Evolutionary conservation across 129 eudicot species (phyloP), one percentile per base, ranked within the genome.

Genomic region (Pulicaria dysenterica): DNA sequence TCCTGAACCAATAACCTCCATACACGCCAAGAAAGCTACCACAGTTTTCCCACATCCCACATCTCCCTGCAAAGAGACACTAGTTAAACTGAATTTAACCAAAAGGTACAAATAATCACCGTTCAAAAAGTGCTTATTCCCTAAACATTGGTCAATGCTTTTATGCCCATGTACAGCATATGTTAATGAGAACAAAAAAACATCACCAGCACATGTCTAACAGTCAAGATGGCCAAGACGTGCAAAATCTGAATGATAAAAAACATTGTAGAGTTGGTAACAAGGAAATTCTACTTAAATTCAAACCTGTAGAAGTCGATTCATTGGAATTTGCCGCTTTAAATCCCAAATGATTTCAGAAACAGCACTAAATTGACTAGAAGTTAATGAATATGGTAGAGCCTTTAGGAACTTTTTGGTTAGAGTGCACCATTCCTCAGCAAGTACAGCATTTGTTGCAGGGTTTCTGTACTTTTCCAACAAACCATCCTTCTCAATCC

Each of bases 11-110:
- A 94, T 81, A 57, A 95, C 99, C 75, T 95, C 99, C 97, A 95
- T 86, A 83, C 99, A 95, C 4, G 94, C 97, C 85, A 95, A 86
- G 83, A 90, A 90, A 56, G 99, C 97, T 39, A 95, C 99, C 75
- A 88, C 91, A 51, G 99, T 95, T 82, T 95, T 95, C 44, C 99
- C 99, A 80, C 99, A 95, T 58, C 99, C 99, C 79, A 95, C 99
- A 83, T 95, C 99, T 77, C 97, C 99, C 99, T 95, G 88, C 48
- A 46, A 72, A 78, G 47, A 77, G 44, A 51, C 48, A 39, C 14
- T 14, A 51, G 43, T 14, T 56, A 51, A 80, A 19, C 34, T 31
- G 41, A 45, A 14, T 4, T 14, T 19, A 1, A 55, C 8, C 9
- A 37, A 36, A 19, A 19, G 61, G 8, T 8, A 4, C 9, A 42